These are phyloP conservation scores for Byssoonygena ceratinophila DNA, from an alignment of 2,329 filamentous ascomycete species.

Conservation along the genomic window DNA sequence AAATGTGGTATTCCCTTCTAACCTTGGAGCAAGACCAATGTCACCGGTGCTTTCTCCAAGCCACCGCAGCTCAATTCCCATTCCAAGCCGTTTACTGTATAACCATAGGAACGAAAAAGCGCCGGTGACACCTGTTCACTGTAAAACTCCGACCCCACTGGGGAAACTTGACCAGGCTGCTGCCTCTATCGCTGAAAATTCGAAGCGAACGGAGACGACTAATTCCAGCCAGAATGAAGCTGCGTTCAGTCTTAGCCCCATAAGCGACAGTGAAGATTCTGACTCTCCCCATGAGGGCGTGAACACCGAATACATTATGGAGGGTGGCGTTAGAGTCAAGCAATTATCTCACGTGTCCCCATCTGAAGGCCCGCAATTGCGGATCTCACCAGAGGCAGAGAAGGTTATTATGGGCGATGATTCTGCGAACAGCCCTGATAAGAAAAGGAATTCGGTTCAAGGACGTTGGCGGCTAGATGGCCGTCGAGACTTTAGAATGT, in stretches of 20 bases:
- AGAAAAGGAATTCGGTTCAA: neutral
- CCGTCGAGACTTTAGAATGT: constrained; percentile 15
- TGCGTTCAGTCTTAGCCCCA: neutral
- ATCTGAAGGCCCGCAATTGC: constrained; percentile 15
- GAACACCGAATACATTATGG: neutral
- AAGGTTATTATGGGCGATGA: constrained; percentile 17
- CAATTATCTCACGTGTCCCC: constrained; percentile 13
- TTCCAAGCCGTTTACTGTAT: constrained; percentile 15
- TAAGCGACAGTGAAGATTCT: constrained; percentile 1
- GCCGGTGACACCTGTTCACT: neutral
- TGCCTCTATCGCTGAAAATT: neutral
- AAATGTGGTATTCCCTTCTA: neutral
- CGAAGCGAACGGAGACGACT: neutral
- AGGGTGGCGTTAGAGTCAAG: constrained; percentile 14
- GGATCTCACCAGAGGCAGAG: constrained; percentile 19
- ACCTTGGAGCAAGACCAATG: neutral
- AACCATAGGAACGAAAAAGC: neutral
- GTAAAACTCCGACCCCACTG: neutral
- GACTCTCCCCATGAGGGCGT: neutral
- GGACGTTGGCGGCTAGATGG: constrained; percentile 2
- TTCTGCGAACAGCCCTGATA: neutral
- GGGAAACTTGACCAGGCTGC: neutral
- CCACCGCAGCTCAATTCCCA: constrained; percentile 17
- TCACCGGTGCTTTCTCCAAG: constrained; percentile 11
- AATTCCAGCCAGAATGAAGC: neutral